Base-by-base conservation (phyloP, 176 grass and related monocot species). In the Areca catechu region DNA sequence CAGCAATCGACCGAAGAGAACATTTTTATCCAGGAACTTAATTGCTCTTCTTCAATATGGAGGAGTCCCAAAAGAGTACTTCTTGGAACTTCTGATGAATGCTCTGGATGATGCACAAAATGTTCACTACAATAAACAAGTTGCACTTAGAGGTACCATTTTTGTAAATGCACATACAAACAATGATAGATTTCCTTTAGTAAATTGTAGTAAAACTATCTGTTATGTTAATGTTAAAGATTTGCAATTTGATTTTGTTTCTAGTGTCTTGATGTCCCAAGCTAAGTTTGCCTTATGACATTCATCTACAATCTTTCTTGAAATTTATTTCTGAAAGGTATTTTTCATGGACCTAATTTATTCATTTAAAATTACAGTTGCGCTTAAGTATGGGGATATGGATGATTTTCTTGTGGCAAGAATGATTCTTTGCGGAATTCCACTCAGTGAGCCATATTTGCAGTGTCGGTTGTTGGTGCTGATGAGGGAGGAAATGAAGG, bases 361-460 rank as follows among this genome's bases (percentile, higher is more conserved):
- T 68, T 58, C 51, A 22, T 22, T 78, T 56, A 10, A 20, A 54
- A 53, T 76, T 74, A 21, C 68, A 90, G 87, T 82, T 83, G 71
- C 82, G 72, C 68, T 61, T 56, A 49, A 37, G 17, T 60, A 82
- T 85, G 63, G 61, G 19, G 75, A 82, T 70, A 67, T 90, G 65
- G 86, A 90, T 19, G 82, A 90, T 66, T 86, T 54, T 10, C 69
- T 90, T 7, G 63, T 66, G 0, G 75, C 50, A 18, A 49, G 78
- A 49, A 90, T 90, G 87, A 82, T 90, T 22, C 58, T 75, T 54
- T 82, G 74, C 58, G 87, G 78, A 69, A 76, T 90, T 57, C 71
- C 63, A 63, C 63, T 72, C 24, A 62, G 76, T 37, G 81, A 90
- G 48, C 58, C 79, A 54, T 90, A 65, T 57, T 76, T 90, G 60